phyloP scores from a whole-genome alignment of 2,329 filamentous ascomycete genomes.

The Rhynchosporium agropyri region DNA sequence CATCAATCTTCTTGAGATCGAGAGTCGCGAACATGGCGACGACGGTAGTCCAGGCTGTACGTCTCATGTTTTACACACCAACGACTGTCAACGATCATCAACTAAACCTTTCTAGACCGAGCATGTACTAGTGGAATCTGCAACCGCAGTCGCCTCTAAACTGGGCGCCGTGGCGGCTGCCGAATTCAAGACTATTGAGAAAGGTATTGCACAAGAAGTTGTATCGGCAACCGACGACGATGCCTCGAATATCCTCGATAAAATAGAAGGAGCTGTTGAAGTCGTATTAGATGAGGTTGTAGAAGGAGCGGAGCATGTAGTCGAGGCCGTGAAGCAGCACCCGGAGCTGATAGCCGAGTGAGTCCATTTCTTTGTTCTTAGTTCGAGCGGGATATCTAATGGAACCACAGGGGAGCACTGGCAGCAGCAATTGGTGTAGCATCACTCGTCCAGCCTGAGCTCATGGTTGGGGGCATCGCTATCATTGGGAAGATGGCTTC shows the following conservation, averaged over 20 bases:
- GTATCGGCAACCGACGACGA: slow-evolving; percentile 25
- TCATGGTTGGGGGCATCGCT: slow-evolving; percentile 33
- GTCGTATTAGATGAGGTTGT: slow-evolving; percentile 31
- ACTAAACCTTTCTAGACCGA: slow-evolving; percentile 10
- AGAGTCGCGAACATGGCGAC: slow-evolving; percentile 11
- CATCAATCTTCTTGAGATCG: neutral
- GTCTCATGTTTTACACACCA: neutral
- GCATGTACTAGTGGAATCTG: slow-evolving; percentile 16
- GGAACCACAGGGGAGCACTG: slow-evolving; percentile 29
- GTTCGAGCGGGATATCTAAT: neutral
- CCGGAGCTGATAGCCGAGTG: slow-evolving; percentile 37
- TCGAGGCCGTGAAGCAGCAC: slow-evolving; percentile 32
- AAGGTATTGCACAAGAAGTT: slow-evolving; percentile 28
- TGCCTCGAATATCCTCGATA: slow-evolving; percentile 21
- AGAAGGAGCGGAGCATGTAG: slow-evolving; percentile 30
- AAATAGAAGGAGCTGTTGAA: slow-evolving; percentile 29
- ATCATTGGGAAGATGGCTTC: slow-evolving; percentile 37
- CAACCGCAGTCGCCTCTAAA: slow-evolving; percentile 1
- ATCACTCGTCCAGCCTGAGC: slow-evolving; percentile 35
- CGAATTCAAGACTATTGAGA: slow-evolving; percentile 30
- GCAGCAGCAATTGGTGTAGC: slow-evolving; percentile 35
- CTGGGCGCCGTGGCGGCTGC: slow-evolving; percentile 12
- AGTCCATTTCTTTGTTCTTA: neutral
- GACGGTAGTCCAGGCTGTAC: slow-evolving; percentile 14
- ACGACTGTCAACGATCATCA: neutral